These are phyloP conservation scores for Penicillium crustosum DNA, from an alignment of 2,329 filamentous ascomycete species.

Conservation along the genomic window DNA sequence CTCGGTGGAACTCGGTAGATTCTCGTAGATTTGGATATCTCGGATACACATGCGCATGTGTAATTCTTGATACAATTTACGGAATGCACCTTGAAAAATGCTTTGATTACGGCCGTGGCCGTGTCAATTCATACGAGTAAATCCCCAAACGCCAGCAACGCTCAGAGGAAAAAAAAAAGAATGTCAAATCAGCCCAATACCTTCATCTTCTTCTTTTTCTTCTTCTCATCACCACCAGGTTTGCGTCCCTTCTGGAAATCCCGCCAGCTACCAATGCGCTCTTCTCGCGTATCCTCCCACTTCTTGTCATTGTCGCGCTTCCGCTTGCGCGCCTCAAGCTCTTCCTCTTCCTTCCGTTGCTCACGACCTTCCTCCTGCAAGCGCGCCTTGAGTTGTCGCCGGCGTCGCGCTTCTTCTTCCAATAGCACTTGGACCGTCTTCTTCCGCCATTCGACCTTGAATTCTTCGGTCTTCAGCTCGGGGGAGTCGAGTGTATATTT, in stretches of 20 bases:
- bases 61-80: background rate
- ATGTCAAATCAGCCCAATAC: conserved; percentile 41
- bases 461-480: conserved; percentile 77
- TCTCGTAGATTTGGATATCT: conserved; percentile 5
- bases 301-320: conserved; percentile 91
- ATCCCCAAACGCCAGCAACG: conserved; percentile 3
- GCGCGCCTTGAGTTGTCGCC: conserved; percentile 85
- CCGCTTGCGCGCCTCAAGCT: conserved; percentile 74
- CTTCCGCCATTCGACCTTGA: conserved; percentile 81
- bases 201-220: conserved; percentile 63
- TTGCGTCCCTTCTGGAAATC: conserved; percentile 75
- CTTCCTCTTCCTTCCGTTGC: conserved; percentile 81
- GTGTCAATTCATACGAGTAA: background rate
- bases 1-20: conserved; percentile 16
- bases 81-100: background rate
- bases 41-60: background rate
- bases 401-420: conserved; percentile 83
- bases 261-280: conserved; percentile 91
- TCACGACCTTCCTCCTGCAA: conserved; percentile 95
- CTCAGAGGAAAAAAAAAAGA: background rate
- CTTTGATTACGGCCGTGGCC: background rate
- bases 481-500: conserved; percentile 88
- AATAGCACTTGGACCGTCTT: conserved; percentile 88
- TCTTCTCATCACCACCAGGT: conserved; percentile 51
- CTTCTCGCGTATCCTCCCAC: conserved; percentile 90